Evolutionary conservation across 371 early-diverging fungal species (phyloP).

Genomic region (Batrachochytrium dendrobatidis): DNA sequence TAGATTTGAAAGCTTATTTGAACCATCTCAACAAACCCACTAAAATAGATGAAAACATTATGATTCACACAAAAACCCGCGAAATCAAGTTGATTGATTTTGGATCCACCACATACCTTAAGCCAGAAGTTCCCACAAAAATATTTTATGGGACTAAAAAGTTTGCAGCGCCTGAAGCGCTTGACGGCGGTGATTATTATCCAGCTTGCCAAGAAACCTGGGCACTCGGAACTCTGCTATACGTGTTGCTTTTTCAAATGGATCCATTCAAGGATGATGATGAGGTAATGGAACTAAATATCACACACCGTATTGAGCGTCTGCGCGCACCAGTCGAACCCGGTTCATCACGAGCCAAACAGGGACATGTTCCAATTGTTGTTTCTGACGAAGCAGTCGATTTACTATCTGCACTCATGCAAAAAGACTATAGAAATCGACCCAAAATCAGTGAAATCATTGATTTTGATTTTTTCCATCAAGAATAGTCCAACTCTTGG

Average conservation of each 20-base stretch:
- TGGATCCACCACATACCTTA: conserved; percentile 37
- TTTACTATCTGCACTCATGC: conserved; percentile 25
- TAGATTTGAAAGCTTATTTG: background rate
- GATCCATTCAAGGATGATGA: conserved; percentile 42
- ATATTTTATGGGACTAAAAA: conserved; percentile 45
- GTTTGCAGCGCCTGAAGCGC: conserved; percentile 43
- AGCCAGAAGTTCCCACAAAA: conserved; percentile 16
- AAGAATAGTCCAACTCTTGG: too few relatives aligned
- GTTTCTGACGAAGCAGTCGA: conserved; percentile 26
- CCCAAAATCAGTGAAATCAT: conserved; percentile 23
- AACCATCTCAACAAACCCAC: background rate
- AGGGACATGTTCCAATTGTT: conserved; percentile 6
- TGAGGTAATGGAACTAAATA: conserved; percentile 33
- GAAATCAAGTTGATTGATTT: conserved; percentile 46
- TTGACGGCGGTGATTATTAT: conserved; percentile 24
- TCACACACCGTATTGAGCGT: conserved; percentile 21
- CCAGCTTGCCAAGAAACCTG: conserved; percentile 41
- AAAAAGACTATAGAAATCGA: conserved; percentile 28
- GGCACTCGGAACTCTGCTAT: conserved; percentile 46
- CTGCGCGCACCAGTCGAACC: background rate
- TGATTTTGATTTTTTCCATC: conserved; percentile 21
- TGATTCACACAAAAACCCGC: conserved; percentile 39
- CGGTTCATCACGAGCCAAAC: background rate
- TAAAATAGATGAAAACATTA: conserved; percentile 43
- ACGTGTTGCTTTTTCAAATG: conserved; percentile 41